These are phyloP conservation scores for Dryadomyces quercus-mongolicae DNA, from an alignment of 2,329 filamentous ascomycete genomes.

Conservation along the genomic window DNA sequence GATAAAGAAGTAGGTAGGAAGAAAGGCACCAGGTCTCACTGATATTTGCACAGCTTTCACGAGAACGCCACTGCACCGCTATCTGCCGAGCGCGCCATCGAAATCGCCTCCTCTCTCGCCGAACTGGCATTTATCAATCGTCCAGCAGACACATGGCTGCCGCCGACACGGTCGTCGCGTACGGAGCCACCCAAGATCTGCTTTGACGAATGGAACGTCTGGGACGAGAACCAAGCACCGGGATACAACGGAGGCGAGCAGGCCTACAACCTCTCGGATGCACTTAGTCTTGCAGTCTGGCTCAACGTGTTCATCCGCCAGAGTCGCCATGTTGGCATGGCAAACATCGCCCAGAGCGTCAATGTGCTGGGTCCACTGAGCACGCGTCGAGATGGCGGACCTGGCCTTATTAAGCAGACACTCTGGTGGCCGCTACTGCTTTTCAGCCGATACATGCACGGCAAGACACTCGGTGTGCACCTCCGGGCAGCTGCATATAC, in stretches of 20 bases:
- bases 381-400: slow-evolving; percentile 37
- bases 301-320: slow-evolving; percentile 67
- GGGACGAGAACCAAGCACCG: slow-evolving; percentile 54
- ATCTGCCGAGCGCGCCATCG: slow-evolving; percentile 60
- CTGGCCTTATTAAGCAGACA: slow-evolving; percentile 56
- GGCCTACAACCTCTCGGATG: slow-evolving; percentile 61
- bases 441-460: slow-evolving; percentile 62
- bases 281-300: slow-evolving; percentile 62
- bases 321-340: slow-evolving; percentile 60
- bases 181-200: slow-evolving; percentile 45
- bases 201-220: slow-evolving; percentile 80
- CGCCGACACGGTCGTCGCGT: neutral
- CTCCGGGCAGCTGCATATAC: slow-evolving; percentile 28
- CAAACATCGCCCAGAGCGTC: slow-evolving; percentile 65
- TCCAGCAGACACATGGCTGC: neutral
- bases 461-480: slow-evolving; percentile 54
- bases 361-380: slow-evolving; percentile 70
- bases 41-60: neutral
- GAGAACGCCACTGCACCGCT: neutral
- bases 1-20: neutral
- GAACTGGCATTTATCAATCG: slow-evolving; percentile 46
- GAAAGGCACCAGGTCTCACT: neutral
- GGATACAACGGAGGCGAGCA: slow-evolving; percentile 64
- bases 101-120: slow-evolving; percentile 55
- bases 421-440: slow-evolving; percentile 65